Conservation (phyloP, 202 grass and related monocot genomes). For the Elaeis oleifera region DNA sequence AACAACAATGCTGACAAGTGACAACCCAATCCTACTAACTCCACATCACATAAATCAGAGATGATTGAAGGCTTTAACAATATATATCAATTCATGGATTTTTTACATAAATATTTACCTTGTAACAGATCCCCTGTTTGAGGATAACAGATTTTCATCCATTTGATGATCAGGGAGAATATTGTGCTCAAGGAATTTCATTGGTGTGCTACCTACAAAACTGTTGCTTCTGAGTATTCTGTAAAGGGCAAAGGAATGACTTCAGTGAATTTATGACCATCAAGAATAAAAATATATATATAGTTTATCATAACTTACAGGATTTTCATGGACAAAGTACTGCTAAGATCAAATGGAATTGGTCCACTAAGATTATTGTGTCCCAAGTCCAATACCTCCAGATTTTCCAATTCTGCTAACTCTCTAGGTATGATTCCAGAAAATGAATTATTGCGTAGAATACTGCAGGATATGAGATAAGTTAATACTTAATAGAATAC, state of each 20-base stretch:
- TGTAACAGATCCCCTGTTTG: neutral
- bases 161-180: neutral
- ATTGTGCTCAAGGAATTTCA: neutral
- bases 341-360: neutral
- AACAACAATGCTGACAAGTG: too few species aligned
- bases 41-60: too few species aligned
- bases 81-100: neutral
- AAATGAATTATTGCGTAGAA: constrained; percentile 16
- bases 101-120: neutral
- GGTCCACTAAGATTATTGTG: constrained; percentile 10
- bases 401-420: neutral
- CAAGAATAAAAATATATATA: neutral
- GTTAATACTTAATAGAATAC: neutral
- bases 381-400: constrained; percentile 16
- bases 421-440: constrained; percentile 7
- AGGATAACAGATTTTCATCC: constrained; percentile 1
- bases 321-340: neutral
- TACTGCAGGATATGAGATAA: neutral
- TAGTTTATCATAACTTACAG: constrained; percentile 3
- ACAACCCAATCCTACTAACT: too few species aligned
- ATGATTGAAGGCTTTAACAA: too few species aligned
- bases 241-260: neutral
- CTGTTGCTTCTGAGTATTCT: neutral
- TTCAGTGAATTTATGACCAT: neutral
- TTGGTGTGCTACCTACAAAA: neutral